Conservation (phyloP, 2,329 filamentous ascomycete species). For the Aspergillus sp. region DNA sequence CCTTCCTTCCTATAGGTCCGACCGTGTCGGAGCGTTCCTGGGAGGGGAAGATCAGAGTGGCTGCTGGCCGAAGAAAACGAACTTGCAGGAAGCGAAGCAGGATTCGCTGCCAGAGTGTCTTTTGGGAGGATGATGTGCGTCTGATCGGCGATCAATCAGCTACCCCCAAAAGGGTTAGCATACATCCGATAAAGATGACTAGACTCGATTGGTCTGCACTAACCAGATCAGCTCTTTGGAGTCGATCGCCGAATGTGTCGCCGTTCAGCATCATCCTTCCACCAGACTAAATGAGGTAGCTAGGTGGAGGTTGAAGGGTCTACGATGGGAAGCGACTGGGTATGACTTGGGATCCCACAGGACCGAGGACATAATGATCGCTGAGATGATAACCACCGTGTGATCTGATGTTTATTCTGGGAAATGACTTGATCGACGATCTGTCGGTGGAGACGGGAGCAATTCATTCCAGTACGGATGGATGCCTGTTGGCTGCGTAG, state of each 20-base stretch:
- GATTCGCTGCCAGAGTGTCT: conserved; percentile 11
- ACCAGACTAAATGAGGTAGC: too few relatives aligned
- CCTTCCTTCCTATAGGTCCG: conserved; percentile 7
- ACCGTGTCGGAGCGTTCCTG: conserved; percentile 19
- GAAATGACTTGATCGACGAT: neutral
- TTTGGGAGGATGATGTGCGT: conserved; percentile 25
- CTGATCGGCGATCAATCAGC: conserved; percentile 12
- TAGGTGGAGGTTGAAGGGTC: too few relatives aligned
- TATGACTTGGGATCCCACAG: too few relatives aligned
- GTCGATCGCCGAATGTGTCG: too few relatives aligned
- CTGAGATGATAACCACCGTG: neutral
- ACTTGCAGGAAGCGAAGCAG: conserved; percentile 14
- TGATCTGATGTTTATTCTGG: neutral
- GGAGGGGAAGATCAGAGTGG: conserved; percentile 12
- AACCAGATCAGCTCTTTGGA: too few relatives aligned
- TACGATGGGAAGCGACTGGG: too few relatives aligned
- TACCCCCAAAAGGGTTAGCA: neutral
- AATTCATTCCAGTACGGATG: neutral
- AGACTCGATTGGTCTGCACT: too few relatives aligned
- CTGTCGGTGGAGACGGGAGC: neutral
- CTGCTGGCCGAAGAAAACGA: conserved; percentile 10
- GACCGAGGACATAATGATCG: neutral
- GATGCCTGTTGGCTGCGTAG: neutral
- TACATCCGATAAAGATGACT: too few relatives aligned
- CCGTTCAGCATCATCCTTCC: too few relatives aligned